phyloP scores from a whole-genome alignment of 2,329 filamentous ascomycete genomes.

The Clarireedia sp. region DNA sequence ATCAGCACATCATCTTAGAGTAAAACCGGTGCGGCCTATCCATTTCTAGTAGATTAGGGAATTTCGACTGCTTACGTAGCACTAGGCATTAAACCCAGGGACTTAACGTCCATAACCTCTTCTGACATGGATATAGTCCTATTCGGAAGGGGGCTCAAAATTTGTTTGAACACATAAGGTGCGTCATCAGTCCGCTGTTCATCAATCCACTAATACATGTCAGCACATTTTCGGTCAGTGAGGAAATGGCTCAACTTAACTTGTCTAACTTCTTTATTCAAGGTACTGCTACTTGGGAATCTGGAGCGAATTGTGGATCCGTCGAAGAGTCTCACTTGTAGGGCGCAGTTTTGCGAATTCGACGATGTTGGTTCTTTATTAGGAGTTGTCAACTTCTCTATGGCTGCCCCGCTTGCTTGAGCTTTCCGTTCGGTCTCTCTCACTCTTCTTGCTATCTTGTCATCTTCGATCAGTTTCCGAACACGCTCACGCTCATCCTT shows the following conservation, averaged over 20 bases:
- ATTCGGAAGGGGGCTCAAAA: slow-evolving; percentile 71
- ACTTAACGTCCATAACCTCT: slow-evolving; percentile 58
- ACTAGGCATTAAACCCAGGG: slow-evolving; percentile 67
- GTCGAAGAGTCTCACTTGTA: slow-evolving; percentile 79
- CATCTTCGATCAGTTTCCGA: slow-evolving; percentile 66
- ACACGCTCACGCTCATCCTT: slow-evolving; percentile 64
- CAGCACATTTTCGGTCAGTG: not conserved
- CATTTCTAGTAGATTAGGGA: not conserved
- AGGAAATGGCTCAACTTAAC: not conserved
- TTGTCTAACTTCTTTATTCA: slow-evolving; percentile 58
- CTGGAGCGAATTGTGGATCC: slow-evolving; percentile 68
- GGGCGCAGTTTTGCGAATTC: slow-evolving; percentile 39
- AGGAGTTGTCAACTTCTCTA: not conserved
- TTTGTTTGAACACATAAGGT: slow-evolving; percentile 78
- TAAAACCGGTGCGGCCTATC: too few relatives aligned
- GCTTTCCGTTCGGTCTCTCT: slow-evolving; percentile 44
- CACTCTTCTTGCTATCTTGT: slow-evolving; percentile 60
- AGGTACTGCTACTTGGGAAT: slow-evolving; percentile 57
- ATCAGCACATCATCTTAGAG: not conserved
- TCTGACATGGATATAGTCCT: slow-evolving; percentile 66
- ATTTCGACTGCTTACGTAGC: slow-evolving; percentile 44
- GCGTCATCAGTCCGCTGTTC: slow-evolving; percentile 47
- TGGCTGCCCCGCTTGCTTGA: slow-evolving; percentile 22
- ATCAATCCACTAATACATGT: slow-evolving; percentile 56
- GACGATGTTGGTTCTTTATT: slow-evolving; percentile 5